phyloP scores from a whole-genome alignment of 306 rosid genomes.

The Astragalus membranaceus region DNA sequence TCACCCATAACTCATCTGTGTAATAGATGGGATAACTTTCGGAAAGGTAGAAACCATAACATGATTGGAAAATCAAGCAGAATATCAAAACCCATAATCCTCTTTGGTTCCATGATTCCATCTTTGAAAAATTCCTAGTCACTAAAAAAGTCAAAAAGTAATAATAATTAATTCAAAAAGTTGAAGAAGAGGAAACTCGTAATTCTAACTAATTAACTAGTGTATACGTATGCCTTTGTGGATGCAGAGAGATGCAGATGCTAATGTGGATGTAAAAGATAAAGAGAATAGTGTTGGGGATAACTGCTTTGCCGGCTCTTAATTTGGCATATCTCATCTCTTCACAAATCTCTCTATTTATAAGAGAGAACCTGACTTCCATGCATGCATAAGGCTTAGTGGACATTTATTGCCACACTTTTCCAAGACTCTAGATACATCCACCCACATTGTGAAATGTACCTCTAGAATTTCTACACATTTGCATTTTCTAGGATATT shows the following conservation, averaged over 20 bases:
- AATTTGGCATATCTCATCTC: no score
- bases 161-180: constrained; percentile 1
- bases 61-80: constrained; percentile 34
- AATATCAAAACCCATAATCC: constrained; percentile 38
- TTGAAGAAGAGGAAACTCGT: not conserved
- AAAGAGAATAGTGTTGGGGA: not conserved
- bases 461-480: no score
- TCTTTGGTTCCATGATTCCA: constrained; percentile 36
- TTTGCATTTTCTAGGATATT: no score
- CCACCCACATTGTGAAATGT: no score
- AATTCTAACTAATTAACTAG: not conserved
- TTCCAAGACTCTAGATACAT: no score
- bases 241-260: constrained; percentile 4
- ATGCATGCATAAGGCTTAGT: no score
- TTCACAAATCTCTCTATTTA: no score
- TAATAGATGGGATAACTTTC: constrained; percentile 67
- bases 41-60: constrained; percentile 59
- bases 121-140: constrained; percentile 26
- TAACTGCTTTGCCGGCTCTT: no score
- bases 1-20: constrained; percentile 42
- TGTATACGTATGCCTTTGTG: not conserved
- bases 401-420: no score
- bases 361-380: no score
- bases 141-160: constrained; percentile 43
- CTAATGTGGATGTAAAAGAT: not conserved